Evolutionary conservation across 306 rosid genomes (phyloP).

Genomic region (Mimosa bimucronata): DNA sequence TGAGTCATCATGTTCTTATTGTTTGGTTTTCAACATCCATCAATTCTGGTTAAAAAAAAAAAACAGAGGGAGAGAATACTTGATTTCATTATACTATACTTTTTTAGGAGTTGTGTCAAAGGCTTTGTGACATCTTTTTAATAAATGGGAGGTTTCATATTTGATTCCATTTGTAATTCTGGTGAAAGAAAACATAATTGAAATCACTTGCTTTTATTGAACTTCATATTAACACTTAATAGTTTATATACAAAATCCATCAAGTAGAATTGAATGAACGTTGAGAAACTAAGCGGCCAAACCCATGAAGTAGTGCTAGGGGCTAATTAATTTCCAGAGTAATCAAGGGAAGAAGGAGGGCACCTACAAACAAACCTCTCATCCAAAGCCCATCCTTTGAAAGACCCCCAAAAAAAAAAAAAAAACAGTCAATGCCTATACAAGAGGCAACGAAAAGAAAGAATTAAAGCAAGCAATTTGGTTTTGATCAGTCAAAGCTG

Average conservation of each 20-base stretch:
- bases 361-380: constrained; percentile 89
- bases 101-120: no score
- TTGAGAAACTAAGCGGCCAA: constrained; percentile 17
- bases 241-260: constrained; percentile 28
- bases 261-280: background rate
- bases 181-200: no score
- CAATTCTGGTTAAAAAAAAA: no score
- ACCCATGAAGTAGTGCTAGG: constrained; percentile 37
- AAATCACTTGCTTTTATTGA: background rate
- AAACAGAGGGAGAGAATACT: no score
- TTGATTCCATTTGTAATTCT: no score
- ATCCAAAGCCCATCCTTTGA: constrained; percentile 59
- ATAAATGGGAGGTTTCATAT: no score
- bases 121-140: no score
- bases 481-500: constrained; percentile 79
- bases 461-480: constrained; percentile 27
- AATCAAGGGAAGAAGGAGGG: constrained; percentile 76
- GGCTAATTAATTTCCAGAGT: constrained; percentile 35
- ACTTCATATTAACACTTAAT: background rate
- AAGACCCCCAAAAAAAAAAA: background rate
- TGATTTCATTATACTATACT: no score
- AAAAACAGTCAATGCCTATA: background rate
- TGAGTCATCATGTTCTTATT: no score
- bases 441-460: constrained; percentile 26
- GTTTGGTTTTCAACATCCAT: no score